A percentile compares a stretch with the other conserved stretches of the same genome.
These are phyloP conservation scores for Flaveria bidentis DNA, from an alignment of 129 eudicot species.

Conservation along the genomic window DNA sequence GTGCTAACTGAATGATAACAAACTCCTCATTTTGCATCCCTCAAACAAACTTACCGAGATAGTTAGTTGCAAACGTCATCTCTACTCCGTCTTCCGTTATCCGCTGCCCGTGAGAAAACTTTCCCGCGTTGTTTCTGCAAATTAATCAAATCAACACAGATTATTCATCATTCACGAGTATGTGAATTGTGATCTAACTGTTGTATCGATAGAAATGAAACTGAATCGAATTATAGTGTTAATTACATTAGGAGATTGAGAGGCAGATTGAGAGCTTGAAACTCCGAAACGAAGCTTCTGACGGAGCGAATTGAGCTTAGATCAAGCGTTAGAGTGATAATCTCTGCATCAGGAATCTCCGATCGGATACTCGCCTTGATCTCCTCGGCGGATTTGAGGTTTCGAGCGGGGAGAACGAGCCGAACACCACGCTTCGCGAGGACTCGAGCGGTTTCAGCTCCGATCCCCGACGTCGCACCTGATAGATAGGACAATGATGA, in stretches of 20 bases:
- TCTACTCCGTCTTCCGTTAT: conserved; percentile 83
- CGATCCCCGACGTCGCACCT: conserved; percentile 99
- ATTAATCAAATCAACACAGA: not conserved
- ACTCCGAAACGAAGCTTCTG: conserved; percentile 48
- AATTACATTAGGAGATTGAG: conserved; percentile 84
- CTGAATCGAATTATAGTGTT: not conserved
- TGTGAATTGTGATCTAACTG: not conserved
- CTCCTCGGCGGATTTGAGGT: conserved; percentile 23
- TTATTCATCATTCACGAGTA: not conserved
- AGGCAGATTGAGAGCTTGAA: conserved; percentile 67
- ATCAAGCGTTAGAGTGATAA: conserved; percentile 66
- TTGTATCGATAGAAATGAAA: not conserved
- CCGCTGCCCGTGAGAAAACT: conserved; percentile 53
- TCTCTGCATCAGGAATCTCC: conserved; percentile 69
- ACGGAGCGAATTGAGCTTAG: conserved; percentile 80
- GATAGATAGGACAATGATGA: conserved; percentile 17
- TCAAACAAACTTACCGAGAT: conserved; percentile 50
- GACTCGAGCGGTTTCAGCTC: conserved; percentile 51
- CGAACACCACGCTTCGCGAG: conserved; percentile 38
- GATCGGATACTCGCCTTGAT: conserved; percentile 53
- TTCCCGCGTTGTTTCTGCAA: conserved; percentile 89
- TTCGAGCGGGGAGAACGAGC: conserved; percentile 30
- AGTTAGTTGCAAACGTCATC: conserved; percentile 93
- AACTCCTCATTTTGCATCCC: not conserved
- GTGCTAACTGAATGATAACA: not conserved